These are phyloP conservation scores for Mortierella sp. DNA, from an alignment of 371 early-diverging fungal species.

Conservation along the genomic window DNA sequence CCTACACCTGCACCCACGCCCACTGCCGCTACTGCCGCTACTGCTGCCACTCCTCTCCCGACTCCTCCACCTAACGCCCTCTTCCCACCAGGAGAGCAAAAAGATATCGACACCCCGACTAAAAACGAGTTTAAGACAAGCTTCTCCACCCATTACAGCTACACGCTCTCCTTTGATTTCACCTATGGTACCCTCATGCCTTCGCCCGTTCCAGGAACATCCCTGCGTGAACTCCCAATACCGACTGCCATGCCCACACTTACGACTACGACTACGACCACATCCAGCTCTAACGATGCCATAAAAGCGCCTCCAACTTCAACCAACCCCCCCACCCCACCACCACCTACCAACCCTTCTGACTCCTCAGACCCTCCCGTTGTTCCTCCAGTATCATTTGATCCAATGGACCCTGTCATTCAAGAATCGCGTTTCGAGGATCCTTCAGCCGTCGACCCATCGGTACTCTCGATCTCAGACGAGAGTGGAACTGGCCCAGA, in stretches of 20 bases:
- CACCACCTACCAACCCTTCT: background rate
- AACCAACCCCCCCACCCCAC: background rate
- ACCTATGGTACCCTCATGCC: conserved; percentile 6
- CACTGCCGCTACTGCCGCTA: background rate
- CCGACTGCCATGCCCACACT: background rate
- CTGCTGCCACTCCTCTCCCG: background rate
- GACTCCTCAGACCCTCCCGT: background rate
- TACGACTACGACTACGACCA: background rate
- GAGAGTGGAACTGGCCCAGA: background rate
- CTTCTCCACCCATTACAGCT: background rate
- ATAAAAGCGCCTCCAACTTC: background rate
- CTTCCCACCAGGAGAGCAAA: background rate
- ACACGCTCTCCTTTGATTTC: conserved; percentile 26
- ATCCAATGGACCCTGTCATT: background rate
- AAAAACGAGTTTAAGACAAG: background rate
- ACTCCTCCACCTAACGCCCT: background rate
- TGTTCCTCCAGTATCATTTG: background rate
- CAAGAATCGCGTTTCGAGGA: background rate
- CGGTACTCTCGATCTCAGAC: background rate
- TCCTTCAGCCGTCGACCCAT: background rate
- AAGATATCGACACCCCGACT: background rate
- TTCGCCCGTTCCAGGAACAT: background rate
- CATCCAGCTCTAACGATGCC: background rate
- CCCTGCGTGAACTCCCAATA: background rate
- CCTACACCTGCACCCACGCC: background rate